Evolutionary conservation across 768 basidiomycete genomes (phyloP).

Genomic region (Lactifluus echinatus): DNA sequence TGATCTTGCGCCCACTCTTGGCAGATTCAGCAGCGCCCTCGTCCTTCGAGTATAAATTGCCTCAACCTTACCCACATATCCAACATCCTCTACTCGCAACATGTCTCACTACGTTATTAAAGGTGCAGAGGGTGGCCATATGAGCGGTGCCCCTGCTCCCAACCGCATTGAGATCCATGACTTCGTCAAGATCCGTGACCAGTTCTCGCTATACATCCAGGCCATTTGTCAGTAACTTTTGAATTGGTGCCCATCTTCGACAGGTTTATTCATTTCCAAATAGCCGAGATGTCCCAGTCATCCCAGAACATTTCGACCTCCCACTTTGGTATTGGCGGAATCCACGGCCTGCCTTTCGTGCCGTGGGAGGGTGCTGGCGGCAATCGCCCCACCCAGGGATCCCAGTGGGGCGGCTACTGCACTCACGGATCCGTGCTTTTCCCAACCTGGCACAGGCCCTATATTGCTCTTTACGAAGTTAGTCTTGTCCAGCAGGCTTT

Average conservation of each 20-base stretch:
- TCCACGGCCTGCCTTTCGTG: slow-evolving; percentile 43
- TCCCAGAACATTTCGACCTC: slow-evolving; percentile 30
- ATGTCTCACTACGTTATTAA: slow-evolving; percentile 17
- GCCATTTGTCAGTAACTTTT: slow-evolving; percentile 34
- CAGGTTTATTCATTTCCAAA: background rate
- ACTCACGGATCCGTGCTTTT: slow-evolving; percentile 46
- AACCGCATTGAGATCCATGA: slow-evolving; percentile 18
- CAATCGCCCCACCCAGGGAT: slow-evolving; percentile 21
- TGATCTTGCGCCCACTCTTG: background rate
- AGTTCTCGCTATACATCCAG: slow-evolving; percentile 45
- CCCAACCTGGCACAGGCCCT: slow-evolving; percentile 50
- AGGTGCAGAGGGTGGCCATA: slow-evolving; percentile 7
- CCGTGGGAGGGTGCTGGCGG: slow-evolving; percentile 36
- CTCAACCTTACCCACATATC: background rate
- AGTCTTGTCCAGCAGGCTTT: background rate
- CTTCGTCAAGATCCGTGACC: slow-evolving; percentile 32
- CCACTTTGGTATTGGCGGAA: slow-evolving; percentile 40
- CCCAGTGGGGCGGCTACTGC: slow-evolving; percentile 41
- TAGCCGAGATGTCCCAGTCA: slow-evolving; percentile 28
- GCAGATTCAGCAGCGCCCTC: too few species aligned
- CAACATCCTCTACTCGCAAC: background rate
- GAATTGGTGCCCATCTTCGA: background rate
- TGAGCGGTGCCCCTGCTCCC: slow-evolving; percentile 11
- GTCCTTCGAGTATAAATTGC: background rate
- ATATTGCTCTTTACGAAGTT: slow-evolving; percentile 44